Evolutionary conservation across 2,329 filamentous ascomycete genomes (phyloP), one percentile per base, ranked within the genome.

Genomic region (Clarireedia sp.): DNA sequence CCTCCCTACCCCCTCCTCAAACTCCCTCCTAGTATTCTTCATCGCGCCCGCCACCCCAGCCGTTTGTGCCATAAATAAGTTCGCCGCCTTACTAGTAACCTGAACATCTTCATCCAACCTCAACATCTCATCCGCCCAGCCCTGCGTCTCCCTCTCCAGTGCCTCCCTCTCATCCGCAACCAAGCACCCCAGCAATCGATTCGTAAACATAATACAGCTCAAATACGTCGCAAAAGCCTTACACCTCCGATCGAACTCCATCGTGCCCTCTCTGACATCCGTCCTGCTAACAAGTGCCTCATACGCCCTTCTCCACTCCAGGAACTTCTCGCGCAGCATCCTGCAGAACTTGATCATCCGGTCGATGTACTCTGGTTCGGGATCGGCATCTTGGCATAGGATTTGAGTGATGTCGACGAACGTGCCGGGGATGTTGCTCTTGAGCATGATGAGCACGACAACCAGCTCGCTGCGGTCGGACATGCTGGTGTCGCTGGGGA

Each of bases 141-240:
- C 48, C 44, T 70, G 69, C 6, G 62, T 62, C 37, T 67, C 63
- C 3, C 52, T 50, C 50, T 71, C 70, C 5, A 70, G n/a, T 14
- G 54, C 51, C 12, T 51, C 23, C 19, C 69, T 55, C 6, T 60
- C 58, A 2, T 21, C 40, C 1, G 51, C 23, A 17, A 55, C 55
- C 3, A 68, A 38, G 3, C 60, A 56, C 3, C 61, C 55, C 9
- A 64, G 38, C 2, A 66, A 37, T 14, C 64, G 62, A 29, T 54
- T 61, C 2, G 56, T 29, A 16, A 65, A 56, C 44, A 67, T 63
- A 2, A 63, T 48, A 17, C 69, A 73, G 17, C 64, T 62, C 5
- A 67, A 61, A 41, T 57, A 66, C 12, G 62, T 61, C 1, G 59
- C 60, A 19, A 58, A 60, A 1, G 62, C 59, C 41, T 65, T 63